Conservation (phyloP, 2,329 filamentous ascomycete species). For the Diplodia intermedia region DNA sequence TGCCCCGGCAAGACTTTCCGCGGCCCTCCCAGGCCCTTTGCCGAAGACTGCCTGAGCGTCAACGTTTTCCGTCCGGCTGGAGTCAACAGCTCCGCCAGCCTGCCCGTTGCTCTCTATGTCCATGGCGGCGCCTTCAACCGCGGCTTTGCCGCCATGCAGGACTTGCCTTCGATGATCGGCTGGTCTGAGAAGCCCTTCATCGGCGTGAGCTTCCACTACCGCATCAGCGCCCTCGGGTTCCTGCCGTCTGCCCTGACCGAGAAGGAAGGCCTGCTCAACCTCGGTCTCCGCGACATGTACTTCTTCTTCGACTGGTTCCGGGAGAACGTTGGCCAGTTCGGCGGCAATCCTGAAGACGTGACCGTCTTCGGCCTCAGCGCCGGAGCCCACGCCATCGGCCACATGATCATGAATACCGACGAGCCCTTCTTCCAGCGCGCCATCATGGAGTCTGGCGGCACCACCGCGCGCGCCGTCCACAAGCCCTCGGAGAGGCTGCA, state of each 20-base stretch:
- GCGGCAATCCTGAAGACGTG: constrained; percentile 40
- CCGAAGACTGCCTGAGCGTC: constrained; percentile 39
- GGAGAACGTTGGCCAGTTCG: constrained; percentile 45
- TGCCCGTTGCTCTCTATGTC: constrained; percentile 57
- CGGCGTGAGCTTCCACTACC: constrained; percentile 52
- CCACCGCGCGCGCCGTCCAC: constrained; percentile 57
- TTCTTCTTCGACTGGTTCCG: constrained; percentile 54
- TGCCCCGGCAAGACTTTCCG: constrained; percentile 38
- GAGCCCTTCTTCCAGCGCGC: constrained; percentile 55
- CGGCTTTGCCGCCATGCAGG: constrained; percentile 53
- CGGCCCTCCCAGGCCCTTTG: constrained; percentile 35
- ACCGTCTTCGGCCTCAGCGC: constrained; percentile 40
- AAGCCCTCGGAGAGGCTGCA: constrained; percentile 51
- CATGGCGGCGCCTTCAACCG: constrained; percentile 68
- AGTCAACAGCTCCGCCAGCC: constrained; percentile 21
- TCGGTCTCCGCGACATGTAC: constrained; percentile 39
- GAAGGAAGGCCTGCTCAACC: constrained; percentile 45
- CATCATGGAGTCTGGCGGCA: constrained; percentile 56
- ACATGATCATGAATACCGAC: constrained; percentile 66
- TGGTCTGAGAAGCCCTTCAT: constrained; percentile 61
- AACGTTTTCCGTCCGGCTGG: constrained; percentile 37
- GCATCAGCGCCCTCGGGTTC: constrained; percentile 36
- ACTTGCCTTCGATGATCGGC: constrained; percentile 67
- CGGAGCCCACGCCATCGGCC: constrained; percentile 60
- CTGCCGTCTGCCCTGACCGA: constrained; percentile 34